Evolutionary conservation across 805 yeast species (phyloP), one percentile per base, ranked within the genome.

Genomic region (Schwanniomyces yamadae): DNA sequence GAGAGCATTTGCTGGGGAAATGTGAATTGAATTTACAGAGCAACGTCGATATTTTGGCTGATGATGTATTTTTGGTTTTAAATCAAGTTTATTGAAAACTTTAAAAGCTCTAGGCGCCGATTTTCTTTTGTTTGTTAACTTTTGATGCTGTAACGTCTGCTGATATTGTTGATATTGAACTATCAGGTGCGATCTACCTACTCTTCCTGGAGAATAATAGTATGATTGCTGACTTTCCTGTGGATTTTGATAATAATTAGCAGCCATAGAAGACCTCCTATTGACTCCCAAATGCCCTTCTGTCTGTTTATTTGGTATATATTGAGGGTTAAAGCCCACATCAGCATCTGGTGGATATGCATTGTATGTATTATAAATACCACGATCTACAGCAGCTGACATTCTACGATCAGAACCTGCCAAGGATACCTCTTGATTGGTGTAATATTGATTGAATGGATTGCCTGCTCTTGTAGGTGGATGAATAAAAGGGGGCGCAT

Each of bases 1-100:
- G 40, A 91, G 66, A 0, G 95, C 95, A 39, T 75, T 69, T 16
- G 86, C 70, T 1, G 99, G 99, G 4, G 93, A 83, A 4, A 84
- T 77, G 38, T 77, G 81, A 12, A 72, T 66, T 2, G 82, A 72
- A 27, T 80, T 74, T 32, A 79, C 69, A 0, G 87, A 78, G 7
- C 87, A 83, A 38, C 93, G 65, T 44, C 93, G 66, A 49, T 75
- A 82, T 59, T 80, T 80, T 2, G 90, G 90, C 33, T 71, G 75
- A n/a, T 61, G 57, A 50, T 84, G 81, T 4, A 73, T 40, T 10
- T 66, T 60, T 0, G 95, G 95, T n/a, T 63, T 65, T 41, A 84
- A 59, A 36, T 84, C 88, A n/a, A 61, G 41, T 33, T 58, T 63
- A 31, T 61, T 55, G 23, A 54, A 54, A 12, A 81, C 57, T 37